These are phyloP conservation scores for Endocalyx cinctus DNA, from an alignment of 2,329 filamentous ascomycete genomes.

Conservation along the genomic window DNA sequence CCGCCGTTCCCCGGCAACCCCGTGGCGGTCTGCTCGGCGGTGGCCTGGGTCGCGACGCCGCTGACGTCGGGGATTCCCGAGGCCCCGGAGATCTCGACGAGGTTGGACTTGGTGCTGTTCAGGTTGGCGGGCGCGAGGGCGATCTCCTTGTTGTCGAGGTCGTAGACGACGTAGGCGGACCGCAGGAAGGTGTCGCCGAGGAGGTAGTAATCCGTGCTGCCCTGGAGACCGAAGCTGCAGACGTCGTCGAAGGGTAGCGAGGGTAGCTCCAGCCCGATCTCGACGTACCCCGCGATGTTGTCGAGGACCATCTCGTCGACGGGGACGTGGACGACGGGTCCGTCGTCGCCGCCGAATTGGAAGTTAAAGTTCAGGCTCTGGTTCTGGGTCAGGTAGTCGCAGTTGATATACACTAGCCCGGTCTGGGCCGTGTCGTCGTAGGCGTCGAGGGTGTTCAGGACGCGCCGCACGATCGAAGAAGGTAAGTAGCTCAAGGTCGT, in stretches of 20 bases:
- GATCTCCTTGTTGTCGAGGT: conserved; percentile 45
- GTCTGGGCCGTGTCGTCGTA: conserved; percentile 30
- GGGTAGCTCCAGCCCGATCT: conserved; percentile 18
- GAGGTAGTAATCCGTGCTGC: conserved; percentile 33
- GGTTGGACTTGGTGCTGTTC: conserved; percentile 37
- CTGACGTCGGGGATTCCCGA: conserved; percentile 37
- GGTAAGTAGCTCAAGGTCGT: conserved; percentile 63
- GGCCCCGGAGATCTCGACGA: conserved; percentile 40
- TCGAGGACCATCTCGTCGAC: conserved; percentile 35
- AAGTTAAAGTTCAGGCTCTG: conserved; percentile 32
- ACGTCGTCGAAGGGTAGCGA: conserved; percentile 35
- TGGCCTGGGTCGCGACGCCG: conserved; percentile 37
- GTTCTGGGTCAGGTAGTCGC: conserved; percentile 28
- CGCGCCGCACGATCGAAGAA: conserved; percentile 35
- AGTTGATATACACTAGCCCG: conserved; percentile 37
- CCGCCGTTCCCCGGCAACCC: conserved; percentile 9
- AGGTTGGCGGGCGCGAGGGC: conserved; percentile 50
- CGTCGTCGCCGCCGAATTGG: conserved; percentile 33
- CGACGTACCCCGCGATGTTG: conserved; percentile 24
- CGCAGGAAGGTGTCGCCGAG: conserved; percentile 45
- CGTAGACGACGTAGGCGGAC: conserved; percentile 51
- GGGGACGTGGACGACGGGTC: conserved; percentile 28
- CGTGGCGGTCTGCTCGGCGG: conserved; percentile 17
- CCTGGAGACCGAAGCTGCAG: conserved; percentile 53
- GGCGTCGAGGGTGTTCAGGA: conserved; percentile 35